These are phyloP conservation scores for Thecaphora thlaspeos DNA, from an alignment of 1,284 basidiomycete species.

Conservation along the genomic window DNA sequence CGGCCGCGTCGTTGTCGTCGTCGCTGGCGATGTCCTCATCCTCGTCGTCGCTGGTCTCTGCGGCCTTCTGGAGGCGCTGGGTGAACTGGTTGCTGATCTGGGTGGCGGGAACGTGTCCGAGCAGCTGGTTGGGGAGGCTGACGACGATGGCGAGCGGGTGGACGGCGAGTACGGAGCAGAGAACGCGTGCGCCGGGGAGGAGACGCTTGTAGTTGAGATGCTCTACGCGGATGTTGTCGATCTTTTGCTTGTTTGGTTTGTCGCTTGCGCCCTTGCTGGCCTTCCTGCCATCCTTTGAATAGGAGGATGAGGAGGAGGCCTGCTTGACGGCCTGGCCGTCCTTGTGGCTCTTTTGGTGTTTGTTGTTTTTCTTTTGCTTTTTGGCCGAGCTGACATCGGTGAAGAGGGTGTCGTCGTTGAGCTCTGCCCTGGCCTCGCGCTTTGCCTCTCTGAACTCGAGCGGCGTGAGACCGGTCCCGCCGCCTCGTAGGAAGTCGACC, in stretches of 20 bases:
- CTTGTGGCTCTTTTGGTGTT: conserved; percentile 47
- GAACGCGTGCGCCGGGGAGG: conserved; percentile 76
- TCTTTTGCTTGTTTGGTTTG: conserved; percentile 53
- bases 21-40: conserved; percentile 38
- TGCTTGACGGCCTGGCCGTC: conserved; percentile 58
- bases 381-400: conserved; percentile 37
- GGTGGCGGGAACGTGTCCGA: conserved; percentile 92
- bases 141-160: conserved; percentile 87
- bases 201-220: conserved; percentile 95
- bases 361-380: conserved; percentile 45
- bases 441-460: conserved; percentile 84
- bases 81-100: conserved; percentile 86
- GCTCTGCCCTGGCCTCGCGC: conserved; percentile 79
- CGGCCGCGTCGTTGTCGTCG: conserved; percentile 5
- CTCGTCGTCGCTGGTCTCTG: conserved; percentile 61
- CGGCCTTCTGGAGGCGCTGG: conserved; percentile 61
- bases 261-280: conserved; percentile 37
- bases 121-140: conserved; percentile 90
- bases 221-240: conserved; percentile 71
- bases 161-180: conserved; percentile 81
- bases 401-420: conserved; percentile 69
- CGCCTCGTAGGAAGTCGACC: conserved; percentile 89
- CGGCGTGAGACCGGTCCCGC: conserved; percentile 72
- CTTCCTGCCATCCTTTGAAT: conserved; percentile 38
- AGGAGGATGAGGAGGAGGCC: conserved; percentile 5